Evolutionary conservation across 176 grass and related monocot genomes (phyloP), one percentile per base, ranked within the genome.

Genomic region (Oryza longistaminata): DNA sequence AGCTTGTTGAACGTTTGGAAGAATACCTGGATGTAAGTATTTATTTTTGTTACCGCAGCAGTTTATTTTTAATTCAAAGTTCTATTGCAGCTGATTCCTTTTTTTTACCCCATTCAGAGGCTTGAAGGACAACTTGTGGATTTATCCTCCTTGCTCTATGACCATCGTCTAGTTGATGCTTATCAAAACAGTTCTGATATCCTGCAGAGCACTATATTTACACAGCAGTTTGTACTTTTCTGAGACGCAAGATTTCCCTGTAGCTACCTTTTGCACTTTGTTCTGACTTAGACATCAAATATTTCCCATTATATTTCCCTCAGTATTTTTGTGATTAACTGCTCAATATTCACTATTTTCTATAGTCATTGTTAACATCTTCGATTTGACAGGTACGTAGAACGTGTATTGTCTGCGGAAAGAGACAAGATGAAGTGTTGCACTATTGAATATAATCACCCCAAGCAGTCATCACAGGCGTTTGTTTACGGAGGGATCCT

Each of bases 401-500:
- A 92, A 83, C 92, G 91, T 75, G 79, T 88, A 81, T 66, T 99
- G 42, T 58, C 81, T 25, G 64, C 86, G 1, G 96, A 99, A 79
- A 94, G 80, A 85, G 93, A 96, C 26, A 96, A 89, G 82, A 94
- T 99, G 93, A 94, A 83, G 82, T 99, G 96, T 45, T 99, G 96
- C 79, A 92, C 78, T 74, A 96, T 99, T 68, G 81, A 92, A 84
- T 99, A 99, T 76, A 91, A 62, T 81, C 88, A 84, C 73, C 91
- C 91, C 52, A 91, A 82, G 66, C 93, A 91, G 71, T 83, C 93
- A 55, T 99, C 96, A 25, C 96, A 96, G 60, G 90, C 93, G 64
- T 95, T 98, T 89, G 90, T 96, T 19, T 99, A 99, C 69, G 96
- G 96, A 82, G 96, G 96, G 31, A 99, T 99, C 75, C 89, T 99